These are phyloP conservation scores for Fonsecaea monophora DNA, from an alignment of 2,329 filamentous ascomycete genomes.

Conservation along the genomic window DNA sequence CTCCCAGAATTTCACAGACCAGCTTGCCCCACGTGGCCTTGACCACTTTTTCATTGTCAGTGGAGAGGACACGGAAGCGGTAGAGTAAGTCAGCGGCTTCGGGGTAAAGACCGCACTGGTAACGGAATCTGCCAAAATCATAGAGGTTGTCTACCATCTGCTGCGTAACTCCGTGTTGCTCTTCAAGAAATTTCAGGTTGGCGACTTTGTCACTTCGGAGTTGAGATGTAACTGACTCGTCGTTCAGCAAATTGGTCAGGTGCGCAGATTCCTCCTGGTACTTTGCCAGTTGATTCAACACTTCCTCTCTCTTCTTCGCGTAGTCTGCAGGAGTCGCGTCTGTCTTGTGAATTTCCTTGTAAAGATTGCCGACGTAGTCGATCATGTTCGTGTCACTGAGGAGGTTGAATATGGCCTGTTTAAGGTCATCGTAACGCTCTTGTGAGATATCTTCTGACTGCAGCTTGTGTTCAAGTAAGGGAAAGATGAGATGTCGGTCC, in stretches of 20 bases:
- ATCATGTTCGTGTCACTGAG: constrained; percentile 99
- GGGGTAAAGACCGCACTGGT: constrained; percentile 93
- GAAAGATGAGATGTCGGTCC: constrained; percentile 95
- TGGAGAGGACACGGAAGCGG: constrained; percentile 96
- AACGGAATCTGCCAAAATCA: constrained; percentile 96
- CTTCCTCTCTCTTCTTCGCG: constrained; percentile 85
- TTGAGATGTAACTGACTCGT: constrained; percentile 88
- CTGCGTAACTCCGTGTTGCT: constrained; percentile 89
- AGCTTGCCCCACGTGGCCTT: constrained; percentile 98
- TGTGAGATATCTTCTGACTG: constrained; percentile 79
- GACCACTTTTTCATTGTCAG: constrained; percentile 96
- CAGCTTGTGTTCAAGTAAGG: constrained; percentile 88
- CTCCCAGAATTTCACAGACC: constrained; percentile 91
- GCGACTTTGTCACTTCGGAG: constrained; percentile 96
- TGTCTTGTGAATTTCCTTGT: constrained; percentile 85
- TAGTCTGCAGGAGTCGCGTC: constrained; percentile 83
- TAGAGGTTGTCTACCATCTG: constrained; percentile 97
- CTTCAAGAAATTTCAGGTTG: constrained; percentile 98
- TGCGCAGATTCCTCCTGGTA: constrained; percentile 87
- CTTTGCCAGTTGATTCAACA: constrained; percentile 80
- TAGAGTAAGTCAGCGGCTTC: constrained; percentile 92
- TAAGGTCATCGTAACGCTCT: constrained; percentile 69
- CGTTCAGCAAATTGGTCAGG: constrained; percentile 83
- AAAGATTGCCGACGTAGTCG: constrained; percentile 91
- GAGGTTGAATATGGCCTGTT: constrained; percentile 87